phyloP scores from a whole-genome alignment of 192 early-diverging fungal species.

The Coemansia interrupta region DNA sequence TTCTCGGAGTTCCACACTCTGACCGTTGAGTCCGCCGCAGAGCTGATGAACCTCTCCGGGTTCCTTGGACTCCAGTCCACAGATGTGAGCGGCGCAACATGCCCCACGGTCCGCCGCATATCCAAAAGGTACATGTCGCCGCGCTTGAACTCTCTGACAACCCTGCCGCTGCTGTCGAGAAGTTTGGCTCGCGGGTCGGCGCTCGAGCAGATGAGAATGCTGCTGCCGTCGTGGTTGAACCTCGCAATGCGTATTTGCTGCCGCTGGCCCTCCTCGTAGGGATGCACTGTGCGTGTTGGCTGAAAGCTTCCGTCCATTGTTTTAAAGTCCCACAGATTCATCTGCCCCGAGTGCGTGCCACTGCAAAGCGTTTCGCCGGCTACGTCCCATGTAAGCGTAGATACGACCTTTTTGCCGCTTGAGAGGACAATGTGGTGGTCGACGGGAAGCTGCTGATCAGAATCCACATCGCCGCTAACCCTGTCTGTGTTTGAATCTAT shows the following conservation, averaged over 20 bases:
- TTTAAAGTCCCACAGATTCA: conserved; percentile 92
- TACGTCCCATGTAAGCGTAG: conserved; percentile 79
- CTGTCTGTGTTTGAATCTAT: too few relatives aligned
- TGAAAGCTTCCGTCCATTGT: conserved; percentile 74
- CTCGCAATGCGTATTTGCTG: conserved; percentile 81
- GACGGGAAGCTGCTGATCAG: not conserved
- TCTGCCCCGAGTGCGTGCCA: conserved; percentile 74
- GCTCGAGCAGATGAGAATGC: conserved; percentile 71
- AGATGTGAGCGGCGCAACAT: conserved; percentile 73
- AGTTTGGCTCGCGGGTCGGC: conserved; percentile 69
- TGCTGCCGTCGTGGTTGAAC: conserved; percentile 71
- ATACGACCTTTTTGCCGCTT: conserved; percentile 33
- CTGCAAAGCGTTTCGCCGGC: conserved; percentile 72
- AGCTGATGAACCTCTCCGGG: conserved; percentile 66
- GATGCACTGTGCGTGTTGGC: conserved; percentile 77
- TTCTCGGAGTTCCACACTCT: conserved; percentile 77
- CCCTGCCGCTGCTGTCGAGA: conserved; percentile 74
- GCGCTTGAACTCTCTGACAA: conserved; percentile 72
- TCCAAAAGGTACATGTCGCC: conserved; percentile 95
- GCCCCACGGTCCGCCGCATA: conserved; percentile 78
- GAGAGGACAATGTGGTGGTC: conserved; percentile 3
- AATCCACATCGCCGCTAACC: too few relatives aligned
- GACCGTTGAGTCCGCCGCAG: conserved; percentile 75
- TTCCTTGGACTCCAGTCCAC: conserved; percentile 77
- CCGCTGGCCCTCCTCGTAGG: conserved; percentile 56